These are phyloP conservation scores for Dujonia santamariae DNA, from an alignment of 1,139 yeast species.

Conservation along the genomic window DNA sequence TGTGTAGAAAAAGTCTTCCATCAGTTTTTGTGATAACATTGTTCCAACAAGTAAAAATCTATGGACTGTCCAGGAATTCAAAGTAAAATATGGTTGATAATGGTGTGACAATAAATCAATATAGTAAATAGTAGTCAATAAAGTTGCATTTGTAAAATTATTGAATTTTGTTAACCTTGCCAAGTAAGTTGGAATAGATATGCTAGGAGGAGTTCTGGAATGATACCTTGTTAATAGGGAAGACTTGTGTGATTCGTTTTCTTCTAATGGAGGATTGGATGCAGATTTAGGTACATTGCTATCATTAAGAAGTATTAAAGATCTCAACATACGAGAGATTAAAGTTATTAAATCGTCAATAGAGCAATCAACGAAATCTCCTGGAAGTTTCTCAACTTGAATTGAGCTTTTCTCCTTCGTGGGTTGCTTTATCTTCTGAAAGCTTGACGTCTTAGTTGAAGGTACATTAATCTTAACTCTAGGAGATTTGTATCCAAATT, in stretches of 20 bases:
- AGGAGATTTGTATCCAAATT: not conserved
- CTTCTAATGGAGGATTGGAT: conserved; percentile 20
- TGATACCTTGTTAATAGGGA: conserved; percentile 77
- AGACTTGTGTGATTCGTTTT: conserved; percentile 13
- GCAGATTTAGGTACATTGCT: conserved; percentile 37
- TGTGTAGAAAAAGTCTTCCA: conserved; percentile 93
- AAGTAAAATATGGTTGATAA: conserved; percentile 71
- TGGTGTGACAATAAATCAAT: conserved; percentile 80
- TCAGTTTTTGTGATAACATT: conserved; percentile 85
- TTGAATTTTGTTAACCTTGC: conserved; percentile 80
- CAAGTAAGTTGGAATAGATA: conserved; percentile 75
- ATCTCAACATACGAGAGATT: conserved; percentile 76
- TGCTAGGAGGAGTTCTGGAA: conserved; percentile 87
- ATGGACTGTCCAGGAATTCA: conserved; percentile 91
- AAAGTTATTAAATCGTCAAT: conserved; percentile 66
- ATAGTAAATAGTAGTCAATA: conserved; percentile 79
- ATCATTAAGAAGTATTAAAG: conserved; percentile 70
- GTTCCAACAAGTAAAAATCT: conserved; percentile 88
- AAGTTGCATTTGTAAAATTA: conserved; percentile 76
- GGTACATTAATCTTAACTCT: not conserved
- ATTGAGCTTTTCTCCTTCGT: not conserved
- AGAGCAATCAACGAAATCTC: conserved; percentile 62
- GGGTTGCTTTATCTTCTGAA: not conserved
- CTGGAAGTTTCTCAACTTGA: conserved; percentile 37
- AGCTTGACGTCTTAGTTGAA: not conserved